Conservation (phyloP, 192 early-diverging fungal species). For the Rhizophagus sp. region DNA sequence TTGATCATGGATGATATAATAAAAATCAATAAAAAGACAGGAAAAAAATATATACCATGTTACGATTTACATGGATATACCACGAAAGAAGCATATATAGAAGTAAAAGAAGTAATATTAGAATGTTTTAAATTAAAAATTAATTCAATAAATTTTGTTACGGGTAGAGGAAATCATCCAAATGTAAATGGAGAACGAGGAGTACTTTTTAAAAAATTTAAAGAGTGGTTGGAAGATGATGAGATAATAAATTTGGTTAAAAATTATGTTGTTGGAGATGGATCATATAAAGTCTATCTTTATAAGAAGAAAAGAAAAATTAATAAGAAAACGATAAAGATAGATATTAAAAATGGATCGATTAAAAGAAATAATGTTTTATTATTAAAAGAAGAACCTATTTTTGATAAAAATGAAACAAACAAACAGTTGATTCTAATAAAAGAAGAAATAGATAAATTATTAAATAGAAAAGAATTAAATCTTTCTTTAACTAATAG, state of each 20-base stretch:
- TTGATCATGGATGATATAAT: background rate
- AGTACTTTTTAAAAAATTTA: background rate
- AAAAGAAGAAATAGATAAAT: no score
- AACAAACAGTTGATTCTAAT: background rate
- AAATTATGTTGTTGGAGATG: background rate
- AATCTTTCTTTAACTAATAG: no score
- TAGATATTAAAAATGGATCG: background rate
- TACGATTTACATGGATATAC: background rate
- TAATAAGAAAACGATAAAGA: background rate
- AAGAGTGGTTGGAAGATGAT: background rate
- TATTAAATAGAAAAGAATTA: no score
- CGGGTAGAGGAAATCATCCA: background rate
- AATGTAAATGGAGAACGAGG: background rate
- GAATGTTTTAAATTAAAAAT: background rate
- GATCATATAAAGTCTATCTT: background rate
- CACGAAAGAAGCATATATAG: background rate
- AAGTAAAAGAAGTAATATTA: background rate
- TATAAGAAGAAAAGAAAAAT: background rate
- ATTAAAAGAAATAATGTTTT: background rate
- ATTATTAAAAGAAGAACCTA: background rate
- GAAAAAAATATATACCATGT: background rate
- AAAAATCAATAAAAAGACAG: background rate
- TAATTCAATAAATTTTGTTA: background rate
- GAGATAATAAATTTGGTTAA: background rate
- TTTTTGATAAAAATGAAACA: background rate